Evolutionary conservation across 2,329 filamentous ascomycete species (phyloP).

Genomic region (Pyrenophora teres): DNA sequence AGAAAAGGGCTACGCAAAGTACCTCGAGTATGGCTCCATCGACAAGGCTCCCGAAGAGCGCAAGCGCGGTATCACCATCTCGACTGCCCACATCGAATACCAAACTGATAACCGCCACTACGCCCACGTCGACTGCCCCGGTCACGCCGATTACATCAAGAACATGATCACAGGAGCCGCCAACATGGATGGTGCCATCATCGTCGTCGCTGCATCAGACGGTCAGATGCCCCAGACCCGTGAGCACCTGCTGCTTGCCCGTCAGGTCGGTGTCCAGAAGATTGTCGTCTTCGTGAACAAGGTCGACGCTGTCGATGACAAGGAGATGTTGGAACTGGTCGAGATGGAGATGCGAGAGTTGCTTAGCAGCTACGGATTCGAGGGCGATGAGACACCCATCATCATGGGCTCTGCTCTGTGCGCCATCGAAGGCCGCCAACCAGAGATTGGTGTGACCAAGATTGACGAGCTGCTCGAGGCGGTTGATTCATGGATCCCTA

Average conservation of each 20-base stretch:
- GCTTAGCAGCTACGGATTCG: slow-evolving; percentile 88
- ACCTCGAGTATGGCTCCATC: slow-evolving; percentile 96
- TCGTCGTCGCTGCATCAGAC: slow-evolving; percentile 96
- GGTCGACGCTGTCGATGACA: slow-evolving; percentile 94
- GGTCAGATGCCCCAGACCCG: slow-evolving; percentile 99
- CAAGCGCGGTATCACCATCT: slow-evolving; percentile 99
- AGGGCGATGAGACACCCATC: slow-evolving; percentile 97
- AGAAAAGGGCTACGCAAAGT: slow-evolving; percentile 90
- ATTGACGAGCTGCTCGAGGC: slow-evolving; percentile 90
- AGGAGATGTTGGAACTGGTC: slow-evolving; percentile 99
- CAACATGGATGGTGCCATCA: slow-evolving; percentile 99
- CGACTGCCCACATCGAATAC: slow-evolving; percentile 98
- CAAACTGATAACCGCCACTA: slow-evolving; percentile 93
- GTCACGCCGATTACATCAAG: slow-evolving; percentile 99
- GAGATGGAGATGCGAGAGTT: slow-evolving; percentile 99
- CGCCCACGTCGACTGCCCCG: slow-evolving; percentile 99
- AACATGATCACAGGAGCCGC: slow-evolving; percentile 99
- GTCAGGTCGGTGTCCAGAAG: slow-evolving; percentile 96
- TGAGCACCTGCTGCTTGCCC: slow-evolving; percentile 96
- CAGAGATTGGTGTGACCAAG: slow-evolving; percentile 84
- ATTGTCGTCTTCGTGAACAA: slow-evolving; percentile 99
- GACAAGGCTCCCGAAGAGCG: slow-evolving; percentile 99
- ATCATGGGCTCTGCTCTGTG: slow-evolving; percentile 96
- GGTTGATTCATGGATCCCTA: slow-evolving; percentile 96
- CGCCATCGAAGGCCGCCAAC: slow-evolving; percentile 82